Percentiles rank a stretch among this genome's conserved stretches.
Conservation (phyloP, 75 land plant species). For the Larix kaempferi region DNA sequence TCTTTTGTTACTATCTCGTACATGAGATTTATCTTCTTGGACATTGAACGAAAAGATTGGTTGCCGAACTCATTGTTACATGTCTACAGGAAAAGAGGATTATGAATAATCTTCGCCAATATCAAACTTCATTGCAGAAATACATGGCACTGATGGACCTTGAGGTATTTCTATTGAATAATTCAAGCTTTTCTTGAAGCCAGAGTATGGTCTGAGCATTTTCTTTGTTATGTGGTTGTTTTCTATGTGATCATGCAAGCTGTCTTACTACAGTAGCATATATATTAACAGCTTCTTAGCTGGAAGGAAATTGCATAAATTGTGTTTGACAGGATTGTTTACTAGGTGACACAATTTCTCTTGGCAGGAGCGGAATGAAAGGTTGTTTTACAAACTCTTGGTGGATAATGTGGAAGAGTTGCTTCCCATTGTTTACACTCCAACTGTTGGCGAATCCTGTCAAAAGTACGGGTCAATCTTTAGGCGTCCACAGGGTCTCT, state of each 20-base stretch:
- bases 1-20: background rate
- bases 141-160: conserved; percentile 97
- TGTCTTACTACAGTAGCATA: too few species aligned
- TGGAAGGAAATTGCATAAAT: background rate
- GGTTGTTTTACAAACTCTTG: conserved; percentile 87
- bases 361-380: conserved; percentile 82
- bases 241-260: too few species aligned
- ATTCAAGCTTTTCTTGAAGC: background rate
- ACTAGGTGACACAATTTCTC: background rate
- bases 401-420: conserved; percentile 85
- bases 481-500: conserved; percentile 79
- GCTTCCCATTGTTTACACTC: conserved; percentile 89
- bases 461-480: conserved; percentile 80
- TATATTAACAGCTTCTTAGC: background rate
- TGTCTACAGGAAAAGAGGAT: conserved; percentile 61
- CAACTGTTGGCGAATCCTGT: conserved; percentile 94
- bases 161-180: conserved; percentile 40
- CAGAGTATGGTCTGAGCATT: background rate
- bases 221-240: too few species aligned
- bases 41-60: background rate
- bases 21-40: background rate
- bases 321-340: background rate
- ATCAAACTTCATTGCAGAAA: conserved; percentile 77
- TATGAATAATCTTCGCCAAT: conserved; percentile 70
- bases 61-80: background rate